phyloP scores from a whole-genome alignment of 1,284 basidiomycete genomes.

The Rhizoctonia solani region DNA sequence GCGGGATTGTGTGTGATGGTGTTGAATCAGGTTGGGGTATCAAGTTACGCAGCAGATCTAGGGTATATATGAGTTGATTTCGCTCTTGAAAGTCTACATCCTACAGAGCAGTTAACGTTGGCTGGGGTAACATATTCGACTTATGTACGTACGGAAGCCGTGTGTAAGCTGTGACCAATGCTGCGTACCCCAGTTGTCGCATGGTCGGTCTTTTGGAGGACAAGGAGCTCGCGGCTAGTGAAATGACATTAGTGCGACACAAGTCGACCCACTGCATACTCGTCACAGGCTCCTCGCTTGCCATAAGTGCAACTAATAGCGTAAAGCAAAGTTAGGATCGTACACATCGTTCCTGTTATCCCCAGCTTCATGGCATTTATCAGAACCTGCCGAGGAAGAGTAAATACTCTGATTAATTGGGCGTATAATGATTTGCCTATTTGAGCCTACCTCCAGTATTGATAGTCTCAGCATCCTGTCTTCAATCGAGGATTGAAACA shows the following conservation, averaged over 20 bases:
- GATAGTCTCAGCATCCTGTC: constrained; percentile 60
- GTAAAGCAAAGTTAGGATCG: constrained; percentile 79
- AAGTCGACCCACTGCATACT: constrained; percentile 83
- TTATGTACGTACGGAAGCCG: constrained; percentile 41
- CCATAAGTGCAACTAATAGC: constrained; percentile 68
- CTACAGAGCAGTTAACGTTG: constrained; percentile 46
- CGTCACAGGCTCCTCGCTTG: constrained; percentile 59
- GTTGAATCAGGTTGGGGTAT: constrained; percentile 47
- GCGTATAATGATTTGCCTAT: no score
- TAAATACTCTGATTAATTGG: no score
- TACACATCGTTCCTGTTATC: constrained; percentile 57
- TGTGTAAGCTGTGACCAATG: constrained; percentile 42
- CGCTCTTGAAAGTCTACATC: constrained; percentile 77
- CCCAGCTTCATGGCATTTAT: constrained; percentile 38
- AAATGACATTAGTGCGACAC: constrained; percentile 78
- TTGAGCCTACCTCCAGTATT: no score
- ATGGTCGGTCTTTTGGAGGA: constrained; percentile 67
- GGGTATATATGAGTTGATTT: constrained; percentile 73
- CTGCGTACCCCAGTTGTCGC: constrained; percentile 56
- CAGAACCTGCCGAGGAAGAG: no score
- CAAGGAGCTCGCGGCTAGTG: constrained; percentile 73
- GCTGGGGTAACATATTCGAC: neutral
- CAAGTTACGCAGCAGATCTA: constrained; percentile 71
- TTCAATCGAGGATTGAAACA: constrained; percentile 67
- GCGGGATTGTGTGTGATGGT: constrained; percentile 46